Evolutionary conservation across 257 asterid species (phyloP), one percentile per base, ranked within the genome.

Genomic region (Gentiana macrophylla): DNA sequence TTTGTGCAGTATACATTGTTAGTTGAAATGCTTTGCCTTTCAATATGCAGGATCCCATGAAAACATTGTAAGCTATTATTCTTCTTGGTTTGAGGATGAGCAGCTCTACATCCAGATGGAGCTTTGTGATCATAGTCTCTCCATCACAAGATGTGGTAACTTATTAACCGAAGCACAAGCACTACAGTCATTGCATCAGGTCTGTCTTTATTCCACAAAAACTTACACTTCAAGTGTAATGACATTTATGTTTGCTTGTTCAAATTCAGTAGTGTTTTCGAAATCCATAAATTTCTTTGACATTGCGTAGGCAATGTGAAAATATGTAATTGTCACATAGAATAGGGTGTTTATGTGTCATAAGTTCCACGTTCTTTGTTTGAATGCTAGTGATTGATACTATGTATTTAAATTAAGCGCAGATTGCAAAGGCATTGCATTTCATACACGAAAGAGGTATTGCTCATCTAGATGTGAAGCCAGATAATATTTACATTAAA

Each of bases 41-140:
- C 54, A 60, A 50, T 72, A 67, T 68, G 65, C 89, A 91, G 98
- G 96, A 59, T 78, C 67, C 65, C 95, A 86, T 62, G 87, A 87
- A 52, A 87, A 91, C 60, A 64, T 87, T 35, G 94, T 91, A 43
- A 80, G 89, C 65, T 91, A 91, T 74, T 72, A 79, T 59, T 70
- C 94, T 63, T 80, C 95, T 68, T 91, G 98, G 98, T 91, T 91
- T 71, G 98, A 91, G 56, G 77, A 84, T 52, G 89, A 84, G 69
- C 84, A 84, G 51, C 86, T 91, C 46, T 84, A 84, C 65, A 91
- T 91, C 73, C 98, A 87, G 68, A 61, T 91, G 87, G 98, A 91
- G 83, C 79, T 91, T 64, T 86, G 98, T 67, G 95, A 91, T 72
- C 86, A 62, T 70, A 82, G 94, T 72, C 84, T 91, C 37, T 84